Evolutionary conservation across 177 flowering plant genomes (phyloP), one percentile per base, ranked within the genome.

Genomic region (Vitis hybrid): DNA sequence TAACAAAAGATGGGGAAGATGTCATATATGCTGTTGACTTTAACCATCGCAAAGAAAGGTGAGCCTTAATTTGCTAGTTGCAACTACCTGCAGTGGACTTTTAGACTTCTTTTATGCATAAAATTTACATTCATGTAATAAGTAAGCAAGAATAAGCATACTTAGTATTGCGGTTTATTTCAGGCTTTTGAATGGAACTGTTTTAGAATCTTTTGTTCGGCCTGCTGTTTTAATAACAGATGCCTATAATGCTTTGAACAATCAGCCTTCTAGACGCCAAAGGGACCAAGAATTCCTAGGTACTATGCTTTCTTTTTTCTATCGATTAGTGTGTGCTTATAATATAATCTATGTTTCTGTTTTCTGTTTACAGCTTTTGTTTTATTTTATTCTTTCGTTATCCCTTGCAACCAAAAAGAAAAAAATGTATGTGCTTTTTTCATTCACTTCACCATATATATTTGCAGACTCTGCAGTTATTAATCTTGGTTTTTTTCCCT

Each of bases 191-290:
- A 94, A 94, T 79, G 98, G 97, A 79, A 94, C 97, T 72, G 88
- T 78, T 79, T 79, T 91, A 56, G 89, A 87, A 65, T 84, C 97
- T 26, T 91, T 93, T 85, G 94, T 85, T 55, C 91, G 98, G 55
- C 99, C 99, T 64, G 97, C 99, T 77, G 99, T 94, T 77, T 77
- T 94, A 21, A 94, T 94, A 67, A 94, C 97, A 32, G 99, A 94
- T 90, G 97, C 99, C 26, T 93, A 89, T 74, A 93, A 93, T 87
- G 97, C 98, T 68, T 75, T 94, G 70, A 93, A 82, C 73, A 92
- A 84, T 83, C 98, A 90, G 78, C 93, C 89, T 66, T 67, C 89
- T 52, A 84, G 87, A 71, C 91, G 88, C 45, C 96, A 90, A 82
- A 85, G 89, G 78, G 99, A 94, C 74, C 88, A 83, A 78, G 91